Percentiles rank a stretch among this genome's conserved stretches.
Conservation (phyloP, 345 rosid species). For the Durio zibethinus region DNA sequence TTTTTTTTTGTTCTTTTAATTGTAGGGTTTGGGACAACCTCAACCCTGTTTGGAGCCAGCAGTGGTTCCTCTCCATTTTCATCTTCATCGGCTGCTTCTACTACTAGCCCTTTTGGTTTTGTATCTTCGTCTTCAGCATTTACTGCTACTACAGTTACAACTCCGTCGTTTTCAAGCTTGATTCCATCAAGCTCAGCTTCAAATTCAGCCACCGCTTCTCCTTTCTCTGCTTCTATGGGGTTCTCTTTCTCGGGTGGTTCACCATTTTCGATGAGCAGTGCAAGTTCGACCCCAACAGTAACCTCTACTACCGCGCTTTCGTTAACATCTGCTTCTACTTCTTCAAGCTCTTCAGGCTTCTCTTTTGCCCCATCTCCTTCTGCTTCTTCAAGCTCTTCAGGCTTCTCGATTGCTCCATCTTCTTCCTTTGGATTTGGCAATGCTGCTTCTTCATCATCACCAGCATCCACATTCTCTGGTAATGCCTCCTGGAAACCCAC, state of each 20-base stretch:
- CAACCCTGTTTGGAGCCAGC: conserved; percentile 23
- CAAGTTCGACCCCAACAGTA: conserved; percentile 21
- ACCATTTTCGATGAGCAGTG: conserved; percentile 23
- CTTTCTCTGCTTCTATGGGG: conserved; percentile 41
- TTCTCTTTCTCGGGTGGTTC: conserved; percentile 32
- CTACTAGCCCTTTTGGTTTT: conserved; percentile 20
- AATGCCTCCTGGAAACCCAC: background rate
- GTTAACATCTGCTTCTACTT: conserved; percentile 28
- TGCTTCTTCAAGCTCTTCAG: conserved; percentile 36
- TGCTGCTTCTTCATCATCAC: conserved; percentile 35
- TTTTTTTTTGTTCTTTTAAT: background rate
- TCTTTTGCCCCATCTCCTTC: conserved; percentile 43
- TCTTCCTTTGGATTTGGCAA: conserved; percentile 38
- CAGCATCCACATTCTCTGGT: conserved; percentile 22
- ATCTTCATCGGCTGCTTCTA: background rate
- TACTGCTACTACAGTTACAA: conserved; percentile 14
- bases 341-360: conserved; percentile 38
- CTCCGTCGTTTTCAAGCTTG: conserved; percentile 26
- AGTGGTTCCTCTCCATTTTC: conserved; percentile 8
- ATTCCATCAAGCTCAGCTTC: conserved; percentile 23
- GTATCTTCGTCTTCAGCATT: conserved; percentile 18
- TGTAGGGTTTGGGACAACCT: conserved; percentile 32
- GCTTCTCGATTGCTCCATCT: conserved; percentile 45
- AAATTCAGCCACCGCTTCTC: conserved; percentile 27
- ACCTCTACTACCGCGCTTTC: conserved; percentile 20